These are phyloP conservation scores for Thinopyrum obtusiflorum DNA, from an alignment of 202 grass and related monocot species.

Conservation along the genomic window DNA sequence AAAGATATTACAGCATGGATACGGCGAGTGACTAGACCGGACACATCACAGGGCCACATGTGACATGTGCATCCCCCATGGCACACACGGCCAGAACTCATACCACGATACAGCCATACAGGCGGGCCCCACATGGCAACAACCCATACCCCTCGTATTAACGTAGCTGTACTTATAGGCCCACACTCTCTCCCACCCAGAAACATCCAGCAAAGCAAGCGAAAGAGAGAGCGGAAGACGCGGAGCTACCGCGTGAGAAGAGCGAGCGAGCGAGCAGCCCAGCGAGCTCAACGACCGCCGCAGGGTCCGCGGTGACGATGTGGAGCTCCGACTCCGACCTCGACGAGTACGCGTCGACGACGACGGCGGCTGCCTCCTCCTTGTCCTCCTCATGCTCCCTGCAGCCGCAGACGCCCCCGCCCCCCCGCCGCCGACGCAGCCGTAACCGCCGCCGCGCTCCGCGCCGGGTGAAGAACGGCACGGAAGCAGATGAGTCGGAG, in stretches of 20 bases:
- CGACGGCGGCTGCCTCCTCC: not conserved
- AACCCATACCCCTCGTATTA: not conserved
- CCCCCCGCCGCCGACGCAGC: not conserved
- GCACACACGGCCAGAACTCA: not conserved
- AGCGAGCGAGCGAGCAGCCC: not conserved
- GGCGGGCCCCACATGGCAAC: not conserved
- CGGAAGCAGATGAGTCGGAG: not conserved
- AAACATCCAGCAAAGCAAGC: not conserved
- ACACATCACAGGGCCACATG: not conserved
- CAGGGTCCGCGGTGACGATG: constrained; percentile 7
- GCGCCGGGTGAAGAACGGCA: not conserved
- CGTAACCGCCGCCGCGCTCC: not conserved
- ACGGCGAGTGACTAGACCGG: not conserved
- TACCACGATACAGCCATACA: not conserved
- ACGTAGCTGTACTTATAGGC: constrained; percentile 12
- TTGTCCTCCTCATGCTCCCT: not conserved
- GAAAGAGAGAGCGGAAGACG: not conserved
- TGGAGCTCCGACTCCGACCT: constrained; percentile 47
- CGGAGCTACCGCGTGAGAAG: not conserved
- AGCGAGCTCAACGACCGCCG: not conserved
- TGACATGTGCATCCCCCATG: not conserved
- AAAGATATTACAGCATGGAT: not conserved
- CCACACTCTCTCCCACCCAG: not conserved
- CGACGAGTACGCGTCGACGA: not conserved
- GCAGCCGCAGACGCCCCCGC: not conserved